Evolutionary conservation across 179 eudicot species (phyloP), one percentile per base, ranked within the genome.

Genomic region (Corrigiola litoralis): DNA sequence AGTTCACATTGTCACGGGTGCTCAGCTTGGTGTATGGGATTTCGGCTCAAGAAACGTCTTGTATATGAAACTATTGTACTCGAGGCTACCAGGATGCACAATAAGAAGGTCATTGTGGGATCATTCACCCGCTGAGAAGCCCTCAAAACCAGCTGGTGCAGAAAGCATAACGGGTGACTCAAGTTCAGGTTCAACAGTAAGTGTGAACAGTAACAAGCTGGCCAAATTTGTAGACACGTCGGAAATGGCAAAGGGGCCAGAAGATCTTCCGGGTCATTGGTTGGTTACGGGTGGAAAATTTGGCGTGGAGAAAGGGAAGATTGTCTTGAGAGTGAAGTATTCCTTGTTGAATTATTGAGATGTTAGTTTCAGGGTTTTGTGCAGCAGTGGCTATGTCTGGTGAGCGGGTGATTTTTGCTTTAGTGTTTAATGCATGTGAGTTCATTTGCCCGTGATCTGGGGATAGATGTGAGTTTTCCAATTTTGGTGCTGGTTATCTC

Each of bases 21-120:
- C 88, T 56, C 97, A 90, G 74, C 95, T 90, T 17, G 95, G 97
- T 33, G 92, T 90, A 4, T 90, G 97, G 97, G 89, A 84, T 76
- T 90, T 90, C 27, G 97, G 95, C 28, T 85, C 97, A 24, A 75
- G 95, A 79, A 90, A 85, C 42, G 97, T 90, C 32, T 74, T 90
- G 63, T 80, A 85, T 73, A 87, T 90, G 97, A 90, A 88, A 67
- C 89, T 87, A 36, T 61, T 90, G 41, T 90, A 77, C 74, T 90
- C 95, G 20, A 79, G 81, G 80, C 78, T 90, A 54, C 97, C 97
- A 0, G 88, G 88, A 20, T 87, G 95, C 72, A 89, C 96, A 2
- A 71, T 87, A 61, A 77, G 90, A 58, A 81, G 96, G 71, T 85
- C 95, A n/a, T 56, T 81, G 51, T 87, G 95, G 95, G 97, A 90